Conservation (phyloP, 192 early-diverging fungal genomes). For the Coemansia pectinata region DNA sequence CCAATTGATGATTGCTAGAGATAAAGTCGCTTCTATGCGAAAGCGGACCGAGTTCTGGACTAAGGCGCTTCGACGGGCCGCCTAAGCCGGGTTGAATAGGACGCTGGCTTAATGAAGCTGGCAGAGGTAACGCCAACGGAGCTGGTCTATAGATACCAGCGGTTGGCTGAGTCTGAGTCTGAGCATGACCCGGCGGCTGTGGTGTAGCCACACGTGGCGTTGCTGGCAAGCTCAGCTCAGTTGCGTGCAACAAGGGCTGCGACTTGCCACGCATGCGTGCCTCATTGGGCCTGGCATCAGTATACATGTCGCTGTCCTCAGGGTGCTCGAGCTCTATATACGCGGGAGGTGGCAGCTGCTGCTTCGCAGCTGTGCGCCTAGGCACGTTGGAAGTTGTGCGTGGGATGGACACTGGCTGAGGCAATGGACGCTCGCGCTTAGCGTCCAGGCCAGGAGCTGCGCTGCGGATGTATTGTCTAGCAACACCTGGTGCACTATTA, state of each 20-base stretch:
- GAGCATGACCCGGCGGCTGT: constrained; percentile 12
- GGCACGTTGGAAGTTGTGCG: not conserved
- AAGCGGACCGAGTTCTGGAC: constrained; percentile 17
- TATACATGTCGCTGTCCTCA: not conserved
- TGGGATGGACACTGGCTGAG: constrained; percentile 28
- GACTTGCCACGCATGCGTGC: constrained; percentile 30
- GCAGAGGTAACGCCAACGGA: not conserved
- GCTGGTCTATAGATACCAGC: not conserved
- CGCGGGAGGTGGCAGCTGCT: not conserved
- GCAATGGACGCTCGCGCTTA: constrained; percentile 24
- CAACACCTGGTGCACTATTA: not conserved
- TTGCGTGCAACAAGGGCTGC: constrained; percentile 21
- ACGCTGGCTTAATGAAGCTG: not conserved
- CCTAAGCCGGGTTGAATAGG: not conserved
- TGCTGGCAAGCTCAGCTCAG: constrained; percentile 9
- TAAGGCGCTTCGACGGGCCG: constrained; percentile 6
- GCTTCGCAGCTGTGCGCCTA: not conserved
- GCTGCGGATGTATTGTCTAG: constrained; percentile 20
- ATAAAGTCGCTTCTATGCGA: constrained; percentile 40
- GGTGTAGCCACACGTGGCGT: constrained; percentile 20
- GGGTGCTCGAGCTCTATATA: not conserved
- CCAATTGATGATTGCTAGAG: constrained; percentile 22
- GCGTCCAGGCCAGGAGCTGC: constrained; percentile 27
- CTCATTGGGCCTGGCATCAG: not conserved
- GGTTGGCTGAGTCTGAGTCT: not conserved